phyloP scores from a whole-genome alignment of 1,284 basidiomycete species.

The Microbotryum saponariae region DNA sequence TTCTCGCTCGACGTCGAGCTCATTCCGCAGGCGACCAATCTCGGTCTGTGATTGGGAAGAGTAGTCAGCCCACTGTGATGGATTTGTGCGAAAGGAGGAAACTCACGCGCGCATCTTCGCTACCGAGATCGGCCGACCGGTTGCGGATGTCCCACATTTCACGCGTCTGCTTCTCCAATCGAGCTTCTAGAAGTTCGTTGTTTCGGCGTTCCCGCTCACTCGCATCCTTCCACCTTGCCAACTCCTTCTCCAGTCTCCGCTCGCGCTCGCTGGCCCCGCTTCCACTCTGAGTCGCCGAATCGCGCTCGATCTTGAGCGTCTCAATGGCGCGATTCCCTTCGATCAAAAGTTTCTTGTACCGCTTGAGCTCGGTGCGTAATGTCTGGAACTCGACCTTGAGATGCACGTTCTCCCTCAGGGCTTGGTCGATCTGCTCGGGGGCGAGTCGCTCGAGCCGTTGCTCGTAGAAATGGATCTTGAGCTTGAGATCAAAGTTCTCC shows the following conservation, averaged over 20 bases:
- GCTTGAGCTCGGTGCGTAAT: slow-evolving; percentile 84
- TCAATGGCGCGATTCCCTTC: slow-evolving; percentile 75
- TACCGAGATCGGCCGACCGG: not conserved
- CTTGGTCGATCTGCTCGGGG: slow-evolving; percentile 82
- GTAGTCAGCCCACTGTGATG: not conserved
- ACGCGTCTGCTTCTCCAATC: slow-evolving; percentile 50
- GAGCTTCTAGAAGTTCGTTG: slow-evolving; percentile 19
- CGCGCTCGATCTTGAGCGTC: slow-evolving; percentile 52
- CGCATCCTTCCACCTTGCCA: slow-evolving; percentile 5
- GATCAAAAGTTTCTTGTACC: slow-evolving; percentile 75
- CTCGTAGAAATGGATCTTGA: slow-evolving; percentile 86
- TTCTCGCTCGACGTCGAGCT: slow-evolving; percentile 62
- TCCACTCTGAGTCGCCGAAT: slow-evolving; percentile 36
- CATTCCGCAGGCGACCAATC: slow-evolving; percentile 47
- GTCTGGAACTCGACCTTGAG: slow-evolving; percentile 89
- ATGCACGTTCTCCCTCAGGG: slow-evolving; percentile 85
- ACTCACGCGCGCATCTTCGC: slow-evolving; percentile 39
- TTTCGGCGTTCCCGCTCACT: slow-evolving; percentile 16
- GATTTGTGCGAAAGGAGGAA: not conserved
- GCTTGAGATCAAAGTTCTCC: slow-evolving; percentile 88
- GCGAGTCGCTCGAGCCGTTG: slow-evolving; percentile 74
- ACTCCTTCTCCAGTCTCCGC: slow-evolving; percentile 14
- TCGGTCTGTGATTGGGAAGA: slow-evolving; percentile 21
- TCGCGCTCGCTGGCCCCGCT: slow-evolving; percentile 32
- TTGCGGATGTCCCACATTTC: slow-evolving; percentile 57